phyloP scores from a whole-genome alignment of 2,329 filamentous ascomycete genomes.

The Exophiala sideris region DNA sequence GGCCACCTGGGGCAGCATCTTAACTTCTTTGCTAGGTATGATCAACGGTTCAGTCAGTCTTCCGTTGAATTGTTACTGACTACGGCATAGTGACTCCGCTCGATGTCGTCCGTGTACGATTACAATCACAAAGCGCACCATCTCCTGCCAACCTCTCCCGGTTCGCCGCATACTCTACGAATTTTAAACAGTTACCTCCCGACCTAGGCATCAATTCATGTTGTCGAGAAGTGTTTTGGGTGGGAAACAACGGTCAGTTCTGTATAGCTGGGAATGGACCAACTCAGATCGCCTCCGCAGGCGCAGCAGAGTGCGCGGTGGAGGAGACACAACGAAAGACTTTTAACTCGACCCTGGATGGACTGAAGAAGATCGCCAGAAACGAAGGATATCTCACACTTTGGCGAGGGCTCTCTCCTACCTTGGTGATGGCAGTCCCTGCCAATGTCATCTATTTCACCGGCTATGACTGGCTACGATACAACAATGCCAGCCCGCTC shows the following conservation, averaged over 20 bases:
- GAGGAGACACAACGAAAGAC: conserved; percentile 79
- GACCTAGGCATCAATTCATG: conserved; percentile 91
- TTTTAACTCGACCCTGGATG: conserved; percentile 88
- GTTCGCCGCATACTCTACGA: conserved; percentile 50
- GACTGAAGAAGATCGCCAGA: conserved; percentile 86
- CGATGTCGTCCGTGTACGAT: conserved; percentile 90
- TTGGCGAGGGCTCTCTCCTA: conserved; percentile 93
- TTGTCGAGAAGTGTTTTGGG: conserved; percentile 95
- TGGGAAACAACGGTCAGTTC: conserved; percentile 76
- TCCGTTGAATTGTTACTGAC: conserved; percentile 16
- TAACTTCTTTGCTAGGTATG: conserved; percentile 85
- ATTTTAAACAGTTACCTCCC: conserved; percentile 68
- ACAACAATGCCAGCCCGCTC: conserved; percentile 69
- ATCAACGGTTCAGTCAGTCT: conserved; percentile 12
- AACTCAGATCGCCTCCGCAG: conserved; percentile 43
- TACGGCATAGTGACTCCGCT: conserved; percentile 74
- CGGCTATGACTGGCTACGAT: conserved; percentile 91
- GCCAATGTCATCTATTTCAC: conserved; percentile 99
- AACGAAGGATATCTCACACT: conserved; percentile 84
- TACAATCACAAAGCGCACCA: conserved; percentile 73
- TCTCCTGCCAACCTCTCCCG: conserved; percentile 54
- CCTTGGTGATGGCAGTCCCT: conserved; percentile 87
- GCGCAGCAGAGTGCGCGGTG: conserved; percentile 71
- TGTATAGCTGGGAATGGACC: conserved; percentile 65
- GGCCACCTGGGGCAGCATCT: conserved; percentile 81